phyloP scores from a whole-genome alignment of 306 rosid species.

The Sechiopsis laciniata region DNA sequence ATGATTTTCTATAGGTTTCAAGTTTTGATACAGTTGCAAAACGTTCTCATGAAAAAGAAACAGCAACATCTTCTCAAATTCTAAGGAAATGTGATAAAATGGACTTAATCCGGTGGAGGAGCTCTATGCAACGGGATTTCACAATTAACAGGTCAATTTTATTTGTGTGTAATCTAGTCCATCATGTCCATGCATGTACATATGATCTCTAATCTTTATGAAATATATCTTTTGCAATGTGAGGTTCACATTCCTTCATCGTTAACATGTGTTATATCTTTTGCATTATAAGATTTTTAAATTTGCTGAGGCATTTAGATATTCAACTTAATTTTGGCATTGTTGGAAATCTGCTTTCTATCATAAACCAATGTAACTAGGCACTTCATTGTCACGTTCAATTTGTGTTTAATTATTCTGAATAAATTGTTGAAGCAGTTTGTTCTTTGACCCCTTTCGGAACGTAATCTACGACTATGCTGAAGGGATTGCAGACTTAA shows the following conservation, averaged over 20 bases:
- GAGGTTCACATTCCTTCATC: constrained; percentile 1
- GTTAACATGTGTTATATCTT: not conserved
- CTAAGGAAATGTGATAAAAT: constrained; percentile 41
- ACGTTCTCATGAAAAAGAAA: constrained; percentile 27
- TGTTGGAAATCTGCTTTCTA: not conserved
- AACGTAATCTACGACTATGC: constrained; percentile 43
- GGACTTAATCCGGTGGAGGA: constrained; percentile 55
- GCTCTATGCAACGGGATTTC: constrained; percentile 67
- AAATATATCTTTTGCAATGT: not conserved
- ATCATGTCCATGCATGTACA: not conserved
- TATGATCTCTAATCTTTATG: not conserved
- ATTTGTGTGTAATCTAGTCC: not conserved
- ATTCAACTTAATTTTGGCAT: constrained; percentile 4
- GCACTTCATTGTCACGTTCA: not conserved
- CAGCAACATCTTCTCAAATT: constrained; percentile 24
- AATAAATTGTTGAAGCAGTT: constrained; percentile 53
- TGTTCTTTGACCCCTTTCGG: constrained; percentile 71
- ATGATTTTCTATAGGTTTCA: constrained; percentile 50
- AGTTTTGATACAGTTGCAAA: constrained; percentile 70
- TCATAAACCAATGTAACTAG: not conserved
- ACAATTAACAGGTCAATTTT: constrained; percentile 62
- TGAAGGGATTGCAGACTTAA: constrained; percentile 41
- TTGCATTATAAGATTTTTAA: constrained; percentile 9
- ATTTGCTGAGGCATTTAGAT: not conserved
- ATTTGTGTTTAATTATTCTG: constrained; percentile 30